phyloP scores from a whole-genome alignment of 2,329 filamentous ascomycete species.

The Arthrobotrys pseudoclavata region DNA sequence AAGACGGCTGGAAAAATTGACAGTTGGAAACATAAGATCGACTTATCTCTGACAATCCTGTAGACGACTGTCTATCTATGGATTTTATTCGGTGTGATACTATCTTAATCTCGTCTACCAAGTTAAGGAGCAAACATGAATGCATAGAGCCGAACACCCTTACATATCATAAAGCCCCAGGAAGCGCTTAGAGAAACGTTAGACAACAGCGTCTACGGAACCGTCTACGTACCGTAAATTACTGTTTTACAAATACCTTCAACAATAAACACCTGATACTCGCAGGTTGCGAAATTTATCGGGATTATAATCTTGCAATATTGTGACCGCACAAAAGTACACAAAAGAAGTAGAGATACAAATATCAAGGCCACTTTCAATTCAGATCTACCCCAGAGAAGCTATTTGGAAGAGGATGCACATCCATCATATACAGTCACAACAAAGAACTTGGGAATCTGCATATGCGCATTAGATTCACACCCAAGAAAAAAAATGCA shows the following conservation, averaged over 20 bases:
- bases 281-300: neutral
- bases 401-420: neutral
- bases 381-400: neutral
- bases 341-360: conserved; percentile 1
- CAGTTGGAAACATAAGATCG: conserved; percentile 24
- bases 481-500: neutral
- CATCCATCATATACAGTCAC: neutral
- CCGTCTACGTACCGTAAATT: neutral
- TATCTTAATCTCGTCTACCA: conserved; percentile 25
- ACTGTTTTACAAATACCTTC: neutral
- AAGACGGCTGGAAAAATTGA: conserved; percentile 24
- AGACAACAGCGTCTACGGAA: conserved; percentile 10
- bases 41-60: conserved; percentile 26
- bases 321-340: neutral
- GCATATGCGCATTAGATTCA: conserved; percentile 27
- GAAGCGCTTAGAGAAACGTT: conserved; percentile 43
- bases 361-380: neutral
- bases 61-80: conserved; percentile 12
- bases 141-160: conserved; percentile 6
- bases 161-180: neutral
- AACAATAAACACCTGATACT: neutral
- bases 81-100: conserved; percentile 11
- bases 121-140: conserved; percentile 10
- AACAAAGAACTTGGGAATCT: conserved; percentile 14
- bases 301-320: neutral